Conservation (phyloP, 306 rosid genomes). For the Trifolium subterraneum region DNA sequence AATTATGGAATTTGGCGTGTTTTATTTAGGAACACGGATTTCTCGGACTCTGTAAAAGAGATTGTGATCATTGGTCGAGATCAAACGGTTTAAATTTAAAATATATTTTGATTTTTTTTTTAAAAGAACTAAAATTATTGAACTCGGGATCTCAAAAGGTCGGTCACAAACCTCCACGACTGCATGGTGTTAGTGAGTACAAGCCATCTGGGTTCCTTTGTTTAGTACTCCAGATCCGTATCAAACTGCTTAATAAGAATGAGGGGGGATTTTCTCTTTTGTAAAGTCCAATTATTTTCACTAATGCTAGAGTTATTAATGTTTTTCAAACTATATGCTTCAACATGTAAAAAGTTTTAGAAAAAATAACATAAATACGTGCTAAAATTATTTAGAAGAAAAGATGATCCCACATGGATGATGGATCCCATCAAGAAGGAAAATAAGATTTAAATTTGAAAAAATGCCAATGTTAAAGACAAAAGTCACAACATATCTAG, state of each 20-base stretch:
- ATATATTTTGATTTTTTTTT: no score
- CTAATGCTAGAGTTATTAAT: background rate
- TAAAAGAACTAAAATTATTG: no score
- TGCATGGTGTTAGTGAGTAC: no score
- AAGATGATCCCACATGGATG: background rate
- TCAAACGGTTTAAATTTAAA: no score
- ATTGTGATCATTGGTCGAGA: no score
- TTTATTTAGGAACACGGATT: background rate
- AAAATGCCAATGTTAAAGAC: background rate
- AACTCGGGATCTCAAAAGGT: no score
- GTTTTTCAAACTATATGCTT: background rate
- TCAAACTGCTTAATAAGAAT: background rate
- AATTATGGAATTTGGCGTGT: conserved; percentile 27
- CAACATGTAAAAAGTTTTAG: background rate
- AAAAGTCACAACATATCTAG: background rate
- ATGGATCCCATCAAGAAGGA: background rate
- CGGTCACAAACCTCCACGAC: no score
- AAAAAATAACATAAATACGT: background rate
- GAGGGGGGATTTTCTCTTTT: background rate
- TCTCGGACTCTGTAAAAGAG: no score
- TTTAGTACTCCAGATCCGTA: no score
- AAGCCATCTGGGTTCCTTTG: no score
- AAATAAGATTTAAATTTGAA: background rate
- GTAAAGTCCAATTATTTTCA: background rate
- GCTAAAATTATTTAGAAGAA: background rate